Percentiles rank a stretch among this genome's conserved stretches.
Evolutionary conservation across 2,329 filamentous ascomycete species (phyloP).

Genomic region (Alternaria longipes): DNA sequence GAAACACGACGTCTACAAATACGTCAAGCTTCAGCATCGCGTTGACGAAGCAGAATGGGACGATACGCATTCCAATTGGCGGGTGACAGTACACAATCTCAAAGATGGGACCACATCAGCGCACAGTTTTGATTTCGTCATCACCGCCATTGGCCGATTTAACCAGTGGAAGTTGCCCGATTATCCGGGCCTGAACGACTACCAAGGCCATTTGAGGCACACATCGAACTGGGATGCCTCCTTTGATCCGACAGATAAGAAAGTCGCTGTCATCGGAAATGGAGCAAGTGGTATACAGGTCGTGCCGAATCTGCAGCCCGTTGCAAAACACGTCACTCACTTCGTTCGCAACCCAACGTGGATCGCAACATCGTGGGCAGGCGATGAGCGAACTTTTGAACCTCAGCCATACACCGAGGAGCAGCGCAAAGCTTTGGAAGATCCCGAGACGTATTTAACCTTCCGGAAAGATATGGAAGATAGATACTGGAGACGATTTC

Average conservation of each 20-base stretch:
- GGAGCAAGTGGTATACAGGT: conserved; percentile 72
- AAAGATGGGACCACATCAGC: conserved; percentile 43
- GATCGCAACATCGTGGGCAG: conserved; percentile 64
- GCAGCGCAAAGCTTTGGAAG: conserved; percentile 65
- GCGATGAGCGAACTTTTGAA: conserved; percentile 53
- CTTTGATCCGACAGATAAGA: conserved; percentile 65
- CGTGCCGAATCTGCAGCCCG: conserved; percentile 65
- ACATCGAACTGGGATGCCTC: conserved; percentile 44
- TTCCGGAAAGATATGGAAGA: conserved; percentile 56
- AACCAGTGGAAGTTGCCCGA: conserved; percentile 46
- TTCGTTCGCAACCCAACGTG: conserved; percentile 69
- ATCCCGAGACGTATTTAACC: conserved; percentile 68
- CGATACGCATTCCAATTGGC: conserved; percentile 64
- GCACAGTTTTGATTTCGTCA: conserved; percentile 47
- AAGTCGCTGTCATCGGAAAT: conserved; percentile 70
- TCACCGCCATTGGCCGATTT: conserved; percentile 47
- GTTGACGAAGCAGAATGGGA: conserved; percentile 54
- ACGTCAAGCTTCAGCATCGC: conserved; percentile 51
- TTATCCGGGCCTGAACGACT: conserved; percentile 41
- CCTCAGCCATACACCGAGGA: conserved; percentile 60
- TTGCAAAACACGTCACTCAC: conserved; percentile 60
- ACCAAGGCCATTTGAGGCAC: conserved; percentile 41
- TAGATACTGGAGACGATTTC: conserved; percentile 67
- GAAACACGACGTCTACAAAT: conserved; percentile 53
- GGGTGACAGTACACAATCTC: conserved; percentile 64